A percentile compares a stretch with the other conserved stretches of the same genome.
phyloP scores from a whole-genome alignment of 2,329 filamentous ascomycete species.

The Hypoxylon sp. region DNA sequence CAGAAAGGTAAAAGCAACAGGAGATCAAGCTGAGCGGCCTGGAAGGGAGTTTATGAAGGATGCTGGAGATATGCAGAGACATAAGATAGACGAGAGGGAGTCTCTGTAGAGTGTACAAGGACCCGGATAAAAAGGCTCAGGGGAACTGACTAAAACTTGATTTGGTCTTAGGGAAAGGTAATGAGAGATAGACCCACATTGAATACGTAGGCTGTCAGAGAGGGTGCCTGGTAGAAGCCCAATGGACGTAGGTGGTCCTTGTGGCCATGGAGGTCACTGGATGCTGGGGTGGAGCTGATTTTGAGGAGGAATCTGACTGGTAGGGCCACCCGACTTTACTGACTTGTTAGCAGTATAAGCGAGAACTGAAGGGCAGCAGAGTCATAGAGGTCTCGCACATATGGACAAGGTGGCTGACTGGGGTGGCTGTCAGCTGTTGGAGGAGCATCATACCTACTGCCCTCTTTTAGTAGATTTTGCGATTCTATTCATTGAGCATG shows the following conservation, averaged over 20 bases:
- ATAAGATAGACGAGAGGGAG: constrained; percentile 39
- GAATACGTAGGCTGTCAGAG: constrained; percentile 42
- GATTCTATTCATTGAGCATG: constrained; percentile 7
- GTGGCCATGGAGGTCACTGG: constrained; percentile 35
- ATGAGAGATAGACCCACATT: constrained; percentile 43
- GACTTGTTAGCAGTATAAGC: constrained; percentile 15
- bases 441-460: constrained; percentile 6
- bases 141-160: constrained; percentile 45
- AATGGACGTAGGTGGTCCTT: constrained; percentile 34
- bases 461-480: constrained; percentile 1
- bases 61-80: constrained; percentile 39
- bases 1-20: constrained; percentile 43
- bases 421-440: constrained; percentile 30
- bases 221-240: constrained; percentile 32
- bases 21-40: constrained; percentile 26
- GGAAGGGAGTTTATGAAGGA: constrained; percentile 42
- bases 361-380: constrained; percentile 9
- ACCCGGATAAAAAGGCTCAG: constrained; percentile 45
- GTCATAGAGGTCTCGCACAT: constrained; percentile 7
- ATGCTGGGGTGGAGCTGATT: constrained; percentile 29
- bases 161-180: constrained; percentile 42
- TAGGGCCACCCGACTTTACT: constrained; percentile 17
- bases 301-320: constrained; percentile 28
- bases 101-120: constrained; percentile 42
- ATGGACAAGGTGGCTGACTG: constrained; percentile 26